Percentiles rank a stretch among this genome's conserved stretches.
phyloP scores from a whole-genome alignment of 1,139 yeast species.

The Taiozyma sp. region DNA sequence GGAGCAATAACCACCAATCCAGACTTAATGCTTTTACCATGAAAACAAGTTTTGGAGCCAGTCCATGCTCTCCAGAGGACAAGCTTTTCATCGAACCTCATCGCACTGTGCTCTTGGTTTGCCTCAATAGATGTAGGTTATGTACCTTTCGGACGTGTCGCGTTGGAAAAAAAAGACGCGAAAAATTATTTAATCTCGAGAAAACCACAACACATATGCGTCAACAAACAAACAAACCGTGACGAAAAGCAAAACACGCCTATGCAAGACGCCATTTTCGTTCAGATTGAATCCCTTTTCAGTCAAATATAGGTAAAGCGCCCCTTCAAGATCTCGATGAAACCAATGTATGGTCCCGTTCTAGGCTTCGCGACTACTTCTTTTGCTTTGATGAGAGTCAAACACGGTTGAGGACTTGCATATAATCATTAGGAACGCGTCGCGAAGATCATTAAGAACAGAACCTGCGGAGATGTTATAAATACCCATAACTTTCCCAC shows the following conservation, averaged over 20 bases:
- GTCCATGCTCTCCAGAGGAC: background rate
- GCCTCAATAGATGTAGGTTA: background rate
- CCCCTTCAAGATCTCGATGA: background rate
- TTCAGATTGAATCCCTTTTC: background rate
- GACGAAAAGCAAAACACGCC: background rate
- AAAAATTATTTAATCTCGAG: background rate
- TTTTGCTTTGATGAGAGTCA: background rate
- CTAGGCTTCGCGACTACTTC: background rate
- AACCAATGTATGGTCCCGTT: background rate
- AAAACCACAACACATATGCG: background rate
- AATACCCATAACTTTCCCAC: background rate
- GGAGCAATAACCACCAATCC: too few relatives aligned
- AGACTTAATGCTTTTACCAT: too few relatives aligned
- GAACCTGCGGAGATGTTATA: background rate
- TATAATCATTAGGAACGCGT: background rate
- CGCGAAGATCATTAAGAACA: background rate
- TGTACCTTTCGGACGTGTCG: background rate
- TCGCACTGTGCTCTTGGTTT: background rate
- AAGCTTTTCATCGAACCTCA: background rate
- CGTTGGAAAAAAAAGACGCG: background rate
- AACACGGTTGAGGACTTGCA: background rate
- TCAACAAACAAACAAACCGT: background rate
- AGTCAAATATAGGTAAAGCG: background rate
- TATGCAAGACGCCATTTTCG: background rate
- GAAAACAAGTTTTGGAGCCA: too few relatives aligned